Evolutionary conservation across 306 rosid species (phyloP).

Genomic region (Pterocarpus santalinus): DNA sequence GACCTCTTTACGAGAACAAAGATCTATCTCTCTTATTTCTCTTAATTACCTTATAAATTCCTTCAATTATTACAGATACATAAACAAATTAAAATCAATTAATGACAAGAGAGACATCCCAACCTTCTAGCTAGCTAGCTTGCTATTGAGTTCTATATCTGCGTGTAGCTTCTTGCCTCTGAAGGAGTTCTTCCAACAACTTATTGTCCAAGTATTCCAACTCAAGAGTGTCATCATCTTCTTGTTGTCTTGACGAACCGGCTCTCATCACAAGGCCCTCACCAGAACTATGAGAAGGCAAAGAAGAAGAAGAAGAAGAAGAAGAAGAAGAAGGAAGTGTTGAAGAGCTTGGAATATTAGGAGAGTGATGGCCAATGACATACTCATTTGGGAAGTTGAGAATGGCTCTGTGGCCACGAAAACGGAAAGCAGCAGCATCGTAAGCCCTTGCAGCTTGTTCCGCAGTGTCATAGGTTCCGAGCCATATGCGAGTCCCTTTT

Average conservation of each 20-base stretch:
- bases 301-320: constrained; percentile 13
- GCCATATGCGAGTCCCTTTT: constrained; percentile 85
- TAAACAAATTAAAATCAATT: too few relatives aligned
- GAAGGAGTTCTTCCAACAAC: constrained; percentile 69
- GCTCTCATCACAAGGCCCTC: too few relatives aligned
- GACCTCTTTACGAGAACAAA: too few relatives aligned
- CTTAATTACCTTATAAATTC: too few relatives aligned
- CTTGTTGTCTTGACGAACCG: background rate
- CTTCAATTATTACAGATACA: too few relatives aligned
- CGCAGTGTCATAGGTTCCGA: constrained; percentile 86
- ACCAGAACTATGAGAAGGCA: too few relatives aligned
- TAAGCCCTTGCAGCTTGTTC: constrained; percentile 93
- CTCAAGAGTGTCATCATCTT: constrained; percentile 43
- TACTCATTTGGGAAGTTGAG: constrained; percentile 87
- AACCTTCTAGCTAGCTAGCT: background rate
- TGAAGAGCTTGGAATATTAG: background rate
- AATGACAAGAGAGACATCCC: too few relatives aligned
- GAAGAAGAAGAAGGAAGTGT: background rate
- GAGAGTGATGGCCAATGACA: constrained; percentile 38
- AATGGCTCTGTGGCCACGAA: constrained; percentile 84
- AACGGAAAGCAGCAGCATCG: constrained; percentile 83
- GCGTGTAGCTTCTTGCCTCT: background rate
- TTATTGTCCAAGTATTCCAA: constrained; percentile 69
- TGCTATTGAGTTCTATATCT: too few relatives aligned
- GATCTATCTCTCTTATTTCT: too few relatives aligned